Evolutionary conservation across 441 rosid genomes (phyloP), one percentile per base, ranked within the genome.

Genomic region (Isatis lusitanica): DNA sequence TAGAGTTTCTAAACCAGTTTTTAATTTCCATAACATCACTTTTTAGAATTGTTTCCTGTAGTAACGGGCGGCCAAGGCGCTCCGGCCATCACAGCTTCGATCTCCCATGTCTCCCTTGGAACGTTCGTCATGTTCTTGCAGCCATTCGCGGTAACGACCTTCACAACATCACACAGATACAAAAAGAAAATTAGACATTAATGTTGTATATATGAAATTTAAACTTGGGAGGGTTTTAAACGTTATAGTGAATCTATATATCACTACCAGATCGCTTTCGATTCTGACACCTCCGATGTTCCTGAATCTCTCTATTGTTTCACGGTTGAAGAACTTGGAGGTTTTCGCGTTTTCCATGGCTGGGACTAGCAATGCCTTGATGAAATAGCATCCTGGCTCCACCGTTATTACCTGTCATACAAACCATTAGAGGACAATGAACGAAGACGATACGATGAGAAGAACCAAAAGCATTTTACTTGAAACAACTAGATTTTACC

Each of bases 301-400:
- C 76, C 47, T 89, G 78, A 90, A 94, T 83, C 86, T 86, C 53
- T 68, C 81, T 30, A 90, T 67, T 38, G 46, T 78, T 74, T 87
- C 90, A 28, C 50, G 73, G 59, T 87, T 86, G 79, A 92, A 90
- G 82, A 92, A 90, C 82, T 84, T 85, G 0, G 87, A 82, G 68
- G 91, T 90, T 33, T 33, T 83, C 26, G 82, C 39, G 47, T 67
- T 79, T 39, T 84, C 86, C 84, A 88, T 78, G 76, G 97, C 97
- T 6, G 94, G 96, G 62, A 48, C 61, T 82, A 90, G 77, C 67
- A 94, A 73, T 57, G 94, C 97, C 78, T 89, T 90, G 24, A 92
- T 94, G 80, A 94, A 92, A 79, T 92, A 94, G 82, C 98, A 94
- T 58, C 97, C 97, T 31, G 97, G 98, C 85, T 94, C 98, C 84